Percentiles rank a stretch among this genome's conserved stretches.
phyloP scores from a whole-genome alignment of 495 filamentous ascomycete genomes.

The Collariella sp. region DNA sequence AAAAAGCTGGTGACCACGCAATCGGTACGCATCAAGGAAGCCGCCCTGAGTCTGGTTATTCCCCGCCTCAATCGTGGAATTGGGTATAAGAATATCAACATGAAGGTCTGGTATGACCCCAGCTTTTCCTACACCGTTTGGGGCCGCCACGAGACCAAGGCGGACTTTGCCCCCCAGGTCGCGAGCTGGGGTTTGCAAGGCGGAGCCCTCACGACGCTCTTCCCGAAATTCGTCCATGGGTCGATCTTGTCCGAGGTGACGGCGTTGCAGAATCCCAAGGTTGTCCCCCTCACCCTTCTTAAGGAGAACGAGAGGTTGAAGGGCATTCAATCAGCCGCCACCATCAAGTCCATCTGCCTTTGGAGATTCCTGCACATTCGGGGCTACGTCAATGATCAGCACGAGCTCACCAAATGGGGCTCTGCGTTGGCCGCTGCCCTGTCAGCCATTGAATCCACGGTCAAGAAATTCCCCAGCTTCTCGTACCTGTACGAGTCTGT shows the following conservation, averaged over 20 bases:
- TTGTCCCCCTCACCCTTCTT: slow-evolving; percentile 55
- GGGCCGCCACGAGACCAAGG: slow-evolving; percentile 45
- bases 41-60: slow-evolving; percentile 66
- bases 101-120: slow-evolving; percentile 80
- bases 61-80: slow-evolving; percentile 74
- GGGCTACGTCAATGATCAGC: slow-evolving; percentile 70
- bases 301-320: slow-evolving; percentile 34
- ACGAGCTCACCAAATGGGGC: slow-evolving; percentile 79
- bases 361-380: slow-evolving; percentile 88
- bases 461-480: slow-evolving; percentile 49
- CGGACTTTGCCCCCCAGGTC: slow-evolving; percentile 52
- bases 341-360: slow-evolving; percentile 66
- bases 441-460: slow-evolving; percentile 49
- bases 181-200: slow-evolving; percentile 66
- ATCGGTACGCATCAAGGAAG: slow-evolving; percentile 61
- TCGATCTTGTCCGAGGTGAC: slow-evolving; percentile 49
- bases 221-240: slow-evolving; percentile 42
- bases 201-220: slow-evolving; percentile 38
- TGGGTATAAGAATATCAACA: slow-evolving; percentile 61
- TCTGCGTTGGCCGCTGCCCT: slow-evolving; percentile 63
- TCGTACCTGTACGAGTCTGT: slow-evolving; percentile 37
- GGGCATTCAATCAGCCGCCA: slow-evolving; percentile 51
- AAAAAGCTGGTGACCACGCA: slow-evolving; percentile 63
- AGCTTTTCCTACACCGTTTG: slow-evolving; percentile 55
- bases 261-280: slow-evolving; percentile 53